These are phyloP conservation scores for Cucumis hystrix DNA, from an alignment of 306 rosid genomes.

Conservation along the genomic window DNA sequence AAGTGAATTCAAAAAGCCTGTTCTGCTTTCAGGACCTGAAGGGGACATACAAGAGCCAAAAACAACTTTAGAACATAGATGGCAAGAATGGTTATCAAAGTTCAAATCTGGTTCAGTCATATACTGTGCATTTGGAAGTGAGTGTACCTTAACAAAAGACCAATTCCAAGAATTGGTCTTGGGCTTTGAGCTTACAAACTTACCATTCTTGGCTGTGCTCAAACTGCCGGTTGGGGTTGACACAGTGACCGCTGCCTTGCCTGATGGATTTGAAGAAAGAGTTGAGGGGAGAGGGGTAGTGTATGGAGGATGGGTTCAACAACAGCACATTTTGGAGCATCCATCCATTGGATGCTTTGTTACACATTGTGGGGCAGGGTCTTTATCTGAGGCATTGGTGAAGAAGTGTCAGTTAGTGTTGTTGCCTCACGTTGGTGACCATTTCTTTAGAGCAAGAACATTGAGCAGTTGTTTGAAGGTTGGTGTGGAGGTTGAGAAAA, in stretches of 20 bases:
- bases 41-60: conserved; percentile 17
- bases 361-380: conserved; percentile 73
- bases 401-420: conserved; percentile 42
- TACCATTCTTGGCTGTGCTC: conserved; percentile 42
- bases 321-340: conserved; percentile 42
- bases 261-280: conserved; percentile 41
- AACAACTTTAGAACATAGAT: conserved; percentile 25
- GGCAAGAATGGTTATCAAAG: conserved; percentile 35
- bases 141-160: conserved; percentile 23
- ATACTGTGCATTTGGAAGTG: conserved; percentile 52
- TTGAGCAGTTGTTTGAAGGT: conserved; percentile 39
- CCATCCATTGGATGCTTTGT: conserved; percentile 70
- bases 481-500: conserved; percentile 49
- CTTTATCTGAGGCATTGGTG: conserved; percentile 45
- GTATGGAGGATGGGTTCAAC: conserved; percentile 54
- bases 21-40: conserved; percentile 34
- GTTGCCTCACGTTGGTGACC: conserved; percentile 43
- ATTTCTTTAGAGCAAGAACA: conserved; percentile 30
- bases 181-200: conserved; percentile 51
- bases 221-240: conserved; percentile 35
- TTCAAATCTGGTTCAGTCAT: conserved; percentile 31
- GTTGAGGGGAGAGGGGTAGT: conserved; percentile 43
- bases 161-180: conserved; percentile 40
- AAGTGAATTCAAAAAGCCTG: conserved; percentile 20
- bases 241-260: conserved; percentile 34